Evolutionary conservation across 1,139 yeast genomes (phyloP), one percentile per base, ranked within the genome.

Genomic region (Candida labiduridarum): DNA sequence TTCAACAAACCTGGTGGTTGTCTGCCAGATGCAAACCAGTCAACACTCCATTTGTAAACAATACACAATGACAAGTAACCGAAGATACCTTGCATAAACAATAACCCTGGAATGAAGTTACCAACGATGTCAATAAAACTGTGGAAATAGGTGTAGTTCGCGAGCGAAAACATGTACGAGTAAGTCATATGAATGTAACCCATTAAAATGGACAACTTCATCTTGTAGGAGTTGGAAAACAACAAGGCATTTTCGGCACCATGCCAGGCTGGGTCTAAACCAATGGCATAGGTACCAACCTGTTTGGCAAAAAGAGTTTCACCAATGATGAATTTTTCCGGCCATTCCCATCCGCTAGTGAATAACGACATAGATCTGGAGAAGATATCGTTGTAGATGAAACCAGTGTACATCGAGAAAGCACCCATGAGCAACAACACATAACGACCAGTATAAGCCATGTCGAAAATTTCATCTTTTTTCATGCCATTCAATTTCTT

Each of bases 1-100:
- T 87, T 87, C 66, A 88, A 76, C 61, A 88, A 76, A 40, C 91
- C 89, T 41, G 96, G 96, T 7, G 95, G 92, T 50, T 87, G 89
- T 61, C 79, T 72, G 2, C 72, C 79, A 49, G 83, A 77, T n/a
- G 78, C 83, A 52, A 79, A 74, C 96, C 96, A 88, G 66, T 87
- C 85, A 52, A 84, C 80, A 19, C 84, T 73, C 96, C 96, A 88
- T 66, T 88, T 88, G 74, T 84, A 87, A 45, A 88, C 80, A 55
- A 88, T 87, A 57, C 87, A 79, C 52, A 86, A 68, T 0, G 91
- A 79, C 53, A 88, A 73, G 62, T 88, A 87, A 22, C 96, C 96
- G 64, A 88, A 87, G 49, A 88, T 87, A 48, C 89, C 85, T 66
- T 86, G 92, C 94, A 88, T 86, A 68, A 88, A 88, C 50, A 87